These are phyloP conservation scores for Pseudozyma pruni DNA, from an alignment of 1,284 basidiomycete genomes.

Conservation along the genomic window DNA sequence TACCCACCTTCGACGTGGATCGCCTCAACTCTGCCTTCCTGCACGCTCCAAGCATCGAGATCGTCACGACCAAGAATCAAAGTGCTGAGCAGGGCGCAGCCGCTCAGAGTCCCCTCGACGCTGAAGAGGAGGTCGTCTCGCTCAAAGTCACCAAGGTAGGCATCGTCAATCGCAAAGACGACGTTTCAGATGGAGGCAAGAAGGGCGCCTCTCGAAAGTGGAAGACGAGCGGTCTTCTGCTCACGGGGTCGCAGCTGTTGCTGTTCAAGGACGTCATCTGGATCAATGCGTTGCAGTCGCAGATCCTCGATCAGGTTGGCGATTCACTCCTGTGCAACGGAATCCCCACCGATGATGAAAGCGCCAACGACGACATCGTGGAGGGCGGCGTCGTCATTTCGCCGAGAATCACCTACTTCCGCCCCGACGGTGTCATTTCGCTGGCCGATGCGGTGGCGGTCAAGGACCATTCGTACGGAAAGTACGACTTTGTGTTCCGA, in stretches of 20 bases:
- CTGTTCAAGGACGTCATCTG: conserved; percentile 87
- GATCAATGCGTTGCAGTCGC: conserved; percentile 73
- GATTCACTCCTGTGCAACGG: conserved; percentile 46
- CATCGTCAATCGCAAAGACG: conserved; percentile 79
- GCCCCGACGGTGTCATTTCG: conserved; percentile 87
- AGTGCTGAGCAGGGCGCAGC: conserved; percentile 19
- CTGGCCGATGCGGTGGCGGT: conserved; percentile 70
- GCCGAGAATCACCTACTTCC: conserved; percentile 75
- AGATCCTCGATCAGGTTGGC: conserved; percentile 69
- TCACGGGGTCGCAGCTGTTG: conserved; percentile 89
- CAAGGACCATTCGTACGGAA: conserved; percentile 51
- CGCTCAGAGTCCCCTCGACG: not conserved
- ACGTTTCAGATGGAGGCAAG: conserved; percentile 79
- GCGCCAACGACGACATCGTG: conserved; percentile 18
- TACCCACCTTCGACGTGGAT: conserved; percentile 37
- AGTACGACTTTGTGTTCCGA: conserved; percentile 81
- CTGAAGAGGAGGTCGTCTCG: conserved; percentile 64
- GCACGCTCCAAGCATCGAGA: conserved; percentile 61
- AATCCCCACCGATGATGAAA: conserved; percentile 20
- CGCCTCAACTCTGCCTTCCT: conserved; percentile 50
- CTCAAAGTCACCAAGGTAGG: conserved; percentile 86
- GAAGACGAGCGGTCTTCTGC: conserved; percentile 84
- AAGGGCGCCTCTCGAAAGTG: conserved; percentile 84
- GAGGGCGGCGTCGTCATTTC: conserved; percentile 68
- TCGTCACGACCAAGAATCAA: conserved; percentile 41